Evolutionary conservation across 148 eudicot species (phyloP).

Genomic region (Rheum nobile): DNA sequence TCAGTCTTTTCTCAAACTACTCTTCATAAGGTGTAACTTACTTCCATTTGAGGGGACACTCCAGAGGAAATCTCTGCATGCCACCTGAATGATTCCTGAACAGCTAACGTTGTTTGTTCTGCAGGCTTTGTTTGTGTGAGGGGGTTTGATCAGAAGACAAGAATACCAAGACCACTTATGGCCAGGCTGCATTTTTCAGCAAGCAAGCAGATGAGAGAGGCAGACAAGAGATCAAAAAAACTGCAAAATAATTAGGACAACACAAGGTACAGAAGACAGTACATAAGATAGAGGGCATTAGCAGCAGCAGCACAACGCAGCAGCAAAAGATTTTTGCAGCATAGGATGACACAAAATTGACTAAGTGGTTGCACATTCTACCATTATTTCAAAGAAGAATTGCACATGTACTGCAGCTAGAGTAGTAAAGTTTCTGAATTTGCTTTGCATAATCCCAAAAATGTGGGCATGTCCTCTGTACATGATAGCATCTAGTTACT

Average conservation of each 20-base stretch:
- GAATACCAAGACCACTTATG: conserved; percentile 55
- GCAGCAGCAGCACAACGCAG: not conserved
- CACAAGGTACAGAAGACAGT: not conserved
- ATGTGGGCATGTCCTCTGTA: not conserved
- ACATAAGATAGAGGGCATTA: not conserved
- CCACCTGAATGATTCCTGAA: not conserved
- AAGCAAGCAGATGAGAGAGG: conserved; percentile 34
- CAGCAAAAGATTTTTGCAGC: not conserved
- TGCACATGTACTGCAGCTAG: not conserved
- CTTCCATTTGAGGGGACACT: too few relatives aligned
- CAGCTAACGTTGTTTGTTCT: conserved; percentile 12
- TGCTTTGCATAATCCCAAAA: not conserved
- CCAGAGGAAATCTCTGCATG: not conserved
- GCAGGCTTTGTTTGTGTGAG: conserved; percentile 72
- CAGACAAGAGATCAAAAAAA: conserved; percentile 22
- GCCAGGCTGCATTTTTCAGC: conserved; percentile 68
- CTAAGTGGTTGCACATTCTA: not conserved
- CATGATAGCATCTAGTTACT: not conserved
- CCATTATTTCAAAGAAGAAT: not conserved
- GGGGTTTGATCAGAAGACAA: conserved; percentile 48
- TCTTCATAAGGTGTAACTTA: too few relatives aligned
- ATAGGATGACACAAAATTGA: not conserved
- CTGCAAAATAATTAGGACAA: not conserved
- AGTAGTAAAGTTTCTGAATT: not conserved
- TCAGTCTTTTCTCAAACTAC: too few relatives aligned